phyloP scores from a whole-genome alignment of 805 yeast genomes.

The Kurtzmaniella fragi region DNA sequence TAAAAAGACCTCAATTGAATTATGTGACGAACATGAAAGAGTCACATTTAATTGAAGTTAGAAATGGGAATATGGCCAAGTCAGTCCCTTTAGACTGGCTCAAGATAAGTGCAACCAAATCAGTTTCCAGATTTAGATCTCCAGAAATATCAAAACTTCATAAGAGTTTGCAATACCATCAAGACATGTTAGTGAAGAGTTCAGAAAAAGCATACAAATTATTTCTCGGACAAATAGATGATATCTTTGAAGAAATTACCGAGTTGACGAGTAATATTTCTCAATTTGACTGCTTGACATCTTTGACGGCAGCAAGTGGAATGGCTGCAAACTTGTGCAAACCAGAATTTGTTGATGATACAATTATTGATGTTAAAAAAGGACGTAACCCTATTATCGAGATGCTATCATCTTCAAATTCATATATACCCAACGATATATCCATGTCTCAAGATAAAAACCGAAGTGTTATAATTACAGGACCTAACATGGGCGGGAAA shows the following conservation, averaged over 20 bases:
- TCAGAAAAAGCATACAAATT: constrained; percentile 44
- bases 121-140: constrained; percentile 69
- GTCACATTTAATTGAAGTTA: constrained; percentile 72
- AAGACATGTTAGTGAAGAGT: constrained; percentile 44
- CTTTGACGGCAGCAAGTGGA: constrained; percentile 58
- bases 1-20: constrained; percentile 54
- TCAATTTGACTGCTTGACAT: constrained; percentile 58
- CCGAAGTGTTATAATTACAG: constrained; percentile 64
- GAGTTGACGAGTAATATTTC: constrained; percentile 46
- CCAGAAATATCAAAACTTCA: constrained; percentile 51
- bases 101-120: constrained; percentile 62
- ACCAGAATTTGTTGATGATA: constrained; percentile 46
- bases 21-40: constrained; percentile 57
- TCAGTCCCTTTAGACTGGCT: constrained; percentile 72
- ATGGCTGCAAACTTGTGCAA: constrained; percentile 38
- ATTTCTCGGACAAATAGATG: constrained; percentile 34
- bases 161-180: constrained; percentile 53
- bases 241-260: constrained; percentile 28
- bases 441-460: constrained; percentile 41
- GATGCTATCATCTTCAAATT: constrained; percentile 27
- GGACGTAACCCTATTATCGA: constrained; percentile 71
- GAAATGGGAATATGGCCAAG: constrained; percentile 49
- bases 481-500: constrained; percentile 89
- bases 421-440: constrained; percentile 66
- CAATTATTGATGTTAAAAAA: constrained; percentile 42